A percentile compares a stretch with the other conserved stretches of the same genome.
phyloP scores from a whole-genome alignment of 441 rosid species.

The Biscutella laevigata region DNA sequence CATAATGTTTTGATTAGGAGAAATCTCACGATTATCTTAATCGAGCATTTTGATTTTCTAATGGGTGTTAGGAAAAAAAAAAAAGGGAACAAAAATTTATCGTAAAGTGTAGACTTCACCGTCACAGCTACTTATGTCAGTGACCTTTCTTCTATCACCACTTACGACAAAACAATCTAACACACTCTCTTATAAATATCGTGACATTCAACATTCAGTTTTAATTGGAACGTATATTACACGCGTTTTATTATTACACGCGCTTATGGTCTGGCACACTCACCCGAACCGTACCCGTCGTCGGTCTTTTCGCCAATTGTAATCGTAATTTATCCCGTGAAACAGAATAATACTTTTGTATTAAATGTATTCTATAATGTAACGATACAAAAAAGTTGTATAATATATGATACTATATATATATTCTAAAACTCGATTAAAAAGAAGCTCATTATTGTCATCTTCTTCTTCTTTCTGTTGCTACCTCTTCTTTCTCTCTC shows the following conservation, averaged over 20 bases:
- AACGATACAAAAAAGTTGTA: too few relatives aligned
- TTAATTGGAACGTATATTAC: neutral
- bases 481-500: conserved; percentile 25
- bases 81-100: conserved; percentile 11
- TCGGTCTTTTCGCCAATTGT: conserved; percentile 26
- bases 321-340: conserved; percentile 27
- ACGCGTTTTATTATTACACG: conserved; percentile 16
- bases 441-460: conserved; percentile 5
- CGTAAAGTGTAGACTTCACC: conserved; percentile 30
- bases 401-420: too few relatives aligned
- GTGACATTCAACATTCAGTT: neutral
- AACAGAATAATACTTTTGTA: conserved; percentile 17
- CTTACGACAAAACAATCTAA: conserved; percentile 6
- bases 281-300: conserved; percentile 25
- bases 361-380: too few relatives aligned
- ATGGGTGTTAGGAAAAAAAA: too few relatives aligned
- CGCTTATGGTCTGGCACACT: conserved; percentile 24
- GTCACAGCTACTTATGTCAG: conserved; percentile 35
- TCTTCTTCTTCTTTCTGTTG: neutral
- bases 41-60: too few relatives aligned
- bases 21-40: too few relatives aligned
- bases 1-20: too few relatives aligned
- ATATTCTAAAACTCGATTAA: neutral
- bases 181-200: conserved; percentile 11
- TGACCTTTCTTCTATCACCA: conserved; percentile 27